A percentile compares a stretch with the other conserved stretches of the same genome.
These are phyloP conservation scores for Hyaloperonospora arabidopsidis DNA, from an alignment of 352 stramenopile species.

Conservation along the genomic window DNA sequence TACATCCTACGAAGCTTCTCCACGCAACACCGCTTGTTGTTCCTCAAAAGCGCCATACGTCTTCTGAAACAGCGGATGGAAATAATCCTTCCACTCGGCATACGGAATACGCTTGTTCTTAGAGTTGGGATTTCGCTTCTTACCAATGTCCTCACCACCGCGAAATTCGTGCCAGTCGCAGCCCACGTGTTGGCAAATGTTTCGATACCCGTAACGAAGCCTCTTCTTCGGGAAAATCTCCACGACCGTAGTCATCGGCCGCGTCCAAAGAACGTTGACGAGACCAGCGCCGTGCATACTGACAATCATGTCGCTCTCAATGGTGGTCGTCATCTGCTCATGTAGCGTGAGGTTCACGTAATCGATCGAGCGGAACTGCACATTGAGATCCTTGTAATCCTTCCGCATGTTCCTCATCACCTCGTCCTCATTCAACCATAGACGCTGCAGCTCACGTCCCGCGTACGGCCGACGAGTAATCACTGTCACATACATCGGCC, in stretches of 20 bases:
- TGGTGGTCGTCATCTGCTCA: slow-evolving; percentile 57
- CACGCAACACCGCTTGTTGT: slow-evolving; percentile 15
- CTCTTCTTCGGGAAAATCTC: slow-evolving; percentile 64
- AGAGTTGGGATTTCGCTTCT: slow-evolving; percentile 26
- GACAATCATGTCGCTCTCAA: slow-evolving; percentile 69
- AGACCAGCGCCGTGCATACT: slow-evolving; percentile 78
- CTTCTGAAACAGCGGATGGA: slow-evolving; percentile 32
- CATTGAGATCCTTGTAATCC: slow-evolving; percentile 31
- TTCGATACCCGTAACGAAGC: slow-evolving; percentile 63
- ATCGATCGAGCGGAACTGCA: slow-evolving; percentile 50
- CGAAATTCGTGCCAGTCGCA: slow-evolving; percentile 61
- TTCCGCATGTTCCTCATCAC: slow-evolving; percentile 35
- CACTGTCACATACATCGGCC: slow-evolving; percentile 41
- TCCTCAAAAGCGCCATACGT: slow-evolving; percentile 18
- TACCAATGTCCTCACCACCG: slow-evolving; percentile 29
- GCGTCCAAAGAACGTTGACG: slow-evolving; percentile 65
- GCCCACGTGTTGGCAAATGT: slow-evolving; percentile 65
- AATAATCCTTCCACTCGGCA: slow-evolving; percentile 47
- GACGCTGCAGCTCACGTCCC: slow-evolving; percentile 42
- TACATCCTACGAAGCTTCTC: background rate
- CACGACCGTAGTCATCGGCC: slow-evolving; percentile 42
- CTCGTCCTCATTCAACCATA: slow-evolving; percentile 64
- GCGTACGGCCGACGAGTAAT: slow-evolving; percentile 47
- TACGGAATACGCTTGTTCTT: slow-evolving; percentile 48
- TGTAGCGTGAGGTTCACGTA: slow-evolving; percentile 47